These are phyloP conservation scores for Cladosporium austrohemisphaericum DNA, from an alignment of 2,329 filamentous ascomycete species.

Conservation along the genomic window DNA sequence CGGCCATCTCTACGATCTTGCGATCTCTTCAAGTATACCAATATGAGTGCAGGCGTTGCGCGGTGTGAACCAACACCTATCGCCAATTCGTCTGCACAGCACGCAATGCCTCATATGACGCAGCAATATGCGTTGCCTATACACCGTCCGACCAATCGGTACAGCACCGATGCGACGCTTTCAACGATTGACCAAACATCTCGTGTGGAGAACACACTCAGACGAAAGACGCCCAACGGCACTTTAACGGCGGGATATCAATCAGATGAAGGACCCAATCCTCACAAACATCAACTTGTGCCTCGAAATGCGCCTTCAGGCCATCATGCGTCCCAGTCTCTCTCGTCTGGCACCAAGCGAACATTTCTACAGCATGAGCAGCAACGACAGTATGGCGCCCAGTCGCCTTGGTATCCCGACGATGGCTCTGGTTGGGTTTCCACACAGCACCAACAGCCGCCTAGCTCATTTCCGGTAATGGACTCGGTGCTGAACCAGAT, in stretches of 20 bases:
- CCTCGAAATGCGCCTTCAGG: constrained; percentile 50
- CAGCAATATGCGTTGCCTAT: constrained; percentile 32
- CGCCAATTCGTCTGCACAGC: constrained; percentile 13
- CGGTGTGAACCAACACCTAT: constrained; percentile 19
- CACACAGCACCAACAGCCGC: constrained; percentile 7
- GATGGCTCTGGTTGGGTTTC: not conserved
- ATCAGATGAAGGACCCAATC: constrained; percentile 43
- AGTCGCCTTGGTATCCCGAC: constrained; percentile 3
- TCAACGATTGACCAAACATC: constrained; percentile 25
- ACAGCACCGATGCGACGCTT: constrained; percentile 17
- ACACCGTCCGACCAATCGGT: constrained; percentile 22
- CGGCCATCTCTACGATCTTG: constrained; percentile 15
- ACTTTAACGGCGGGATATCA: constrained; percentile 90
- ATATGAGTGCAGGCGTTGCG: constrained; percentile 29
- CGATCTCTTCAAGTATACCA: constrained; percentile 17
- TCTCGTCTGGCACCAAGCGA: constrained; percentile 23
- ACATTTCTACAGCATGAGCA: constrained; percentile 31
- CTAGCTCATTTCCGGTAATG: constrained; percentile 43
- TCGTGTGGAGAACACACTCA: constrained; percentile 67
- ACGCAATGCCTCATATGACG: constrained; percentile 28
- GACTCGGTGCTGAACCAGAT: constrained; percentile 61
- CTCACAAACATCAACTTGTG: constrained; percentile 76
- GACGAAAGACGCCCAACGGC: constrained; percentile 91
- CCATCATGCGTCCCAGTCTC: constrained; percentile 25
- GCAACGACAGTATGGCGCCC: constrained; percentile 25